A percentile compares a stretch with the other conserved stretches of the same genome.
These are phyloP conservation scores for Phytophthora pisi DNA, from an alignment of 352 stramenopile genomes.

Conservation along the genomic window DNA sequence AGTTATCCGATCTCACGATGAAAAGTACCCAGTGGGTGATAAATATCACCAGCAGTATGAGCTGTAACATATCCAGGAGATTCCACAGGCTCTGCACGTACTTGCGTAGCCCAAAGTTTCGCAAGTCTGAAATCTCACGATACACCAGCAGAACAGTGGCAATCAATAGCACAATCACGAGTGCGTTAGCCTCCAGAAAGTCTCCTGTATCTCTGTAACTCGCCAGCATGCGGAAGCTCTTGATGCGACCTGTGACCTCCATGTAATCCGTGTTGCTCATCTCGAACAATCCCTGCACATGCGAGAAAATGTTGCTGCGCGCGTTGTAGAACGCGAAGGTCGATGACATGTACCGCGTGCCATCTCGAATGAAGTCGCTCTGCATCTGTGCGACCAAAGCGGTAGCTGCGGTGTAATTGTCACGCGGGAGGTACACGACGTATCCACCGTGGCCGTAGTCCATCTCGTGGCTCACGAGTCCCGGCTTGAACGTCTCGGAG, in stretches of 20 bases:
- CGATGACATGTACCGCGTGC: slow-evolving; percentile 62
- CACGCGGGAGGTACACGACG: slow-evolving; percentile 68
- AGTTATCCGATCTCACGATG: slow-evolving; percentile 53
- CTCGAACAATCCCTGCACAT: slow-evolving; percentile 74
- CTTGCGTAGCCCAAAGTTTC: slow-evolving; percentile 52
- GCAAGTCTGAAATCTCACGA: slow-evolving; percentile 61
- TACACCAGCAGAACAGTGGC: slow-evolving; percentile 56
- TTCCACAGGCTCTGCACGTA: slow-evolving; percentile 86
- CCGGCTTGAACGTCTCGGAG: slow-evolving; percentile 76
- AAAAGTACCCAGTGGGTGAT: slow-evolving; percentile 66
- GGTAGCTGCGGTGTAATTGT: slow-evolving; percentile 63
- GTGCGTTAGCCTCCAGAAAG: slow-evolving; percentile 59
- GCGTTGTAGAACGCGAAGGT: slow-evolving; percentile 80
- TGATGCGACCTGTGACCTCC: slow-evolving; percentile 66
- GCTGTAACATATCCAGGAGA: slow-evolving; percentile 72
- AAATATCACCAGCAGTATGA: slow-evolving; percentile 71
- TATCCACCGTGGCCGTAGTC: slow-evolving; percentile 79
- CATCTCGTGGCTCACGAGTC: slow-evolving; percentile 69
- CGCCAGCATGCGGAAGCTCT: slow-evolving; percentile 72
- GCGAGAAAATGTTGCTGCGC: slow-evolving; percentile 78
- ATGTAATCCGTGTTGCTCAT: slow-evolving; percentile 84
- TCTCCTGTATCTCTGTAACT: slow-evolving; percentile 50
- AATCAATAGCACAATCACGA: slow-evolving; percentile 67
- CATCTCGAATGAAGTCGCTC: slow-evolving; percentile 65
- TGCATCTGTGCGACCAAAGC: slow-evolving; percentile 55